Evolutionary conservation across 345 rosid genomes (phyloP), one percentile per base, ranked within the genome.

Genomic region (Pelargonium nanum): DNA sequence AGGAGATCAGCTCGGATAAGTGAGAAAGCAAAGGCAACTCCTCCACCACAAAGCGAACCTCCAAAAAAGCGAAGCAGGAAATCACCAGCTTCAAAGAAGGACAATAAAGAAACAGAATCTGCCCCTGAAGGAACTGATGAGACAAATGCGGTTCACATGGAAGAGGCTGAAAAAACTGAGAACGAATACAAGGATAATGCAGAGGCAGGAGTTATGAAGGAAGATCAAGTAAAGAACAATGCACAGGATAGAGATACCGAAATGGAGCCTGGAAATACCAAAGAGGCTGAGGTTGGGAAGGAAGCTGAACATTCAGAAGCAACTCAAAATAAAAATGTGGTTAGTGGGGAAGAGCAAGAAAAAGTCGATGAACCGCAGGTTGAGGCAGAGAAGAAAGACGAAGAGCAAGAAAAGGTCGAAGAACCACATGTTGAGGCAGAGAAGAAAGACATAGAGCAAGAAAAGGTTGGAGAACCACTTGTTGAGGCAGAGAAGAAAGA

Each of bases 1-100:
- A 77, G 94, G 71, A 75, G 94, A 72, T 84, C 94, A 1, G 76
- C 85, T 25, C 78, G 94, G 65, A 84, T 86, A 61, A 80, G 82
- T 45, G 84, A 74, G 78, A 86, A 76, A 70, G 72, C 63, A 55
- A 84, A 82, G 70, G 70, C 73, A 51, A 59, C 77, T 24, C 63
- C 74, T 24, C 32, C 34, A 7, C 70, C 67, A 19, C 83, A 80
- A 40, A 66, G 64, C 65, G 86, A 80, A 62, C 74, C 81, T 52
- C 77, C 79, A n/a, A 84, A 73, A 76, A 86, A 80, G 70, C 75
- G 80, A 26, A 51, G 72, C 28, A 77, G 80, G 59, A 72, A 59
- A 67, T 66, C 85, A 53, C 65, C 83, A 1, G 80, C 79, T 68
- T 62, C 82, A 32, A 80, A 76, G 74, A 81, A 80, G 64, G 84